Base-by-base conservation (phyloP, 2,329 filamentous ascomycete species). In the Chalara sp. region DNA sequence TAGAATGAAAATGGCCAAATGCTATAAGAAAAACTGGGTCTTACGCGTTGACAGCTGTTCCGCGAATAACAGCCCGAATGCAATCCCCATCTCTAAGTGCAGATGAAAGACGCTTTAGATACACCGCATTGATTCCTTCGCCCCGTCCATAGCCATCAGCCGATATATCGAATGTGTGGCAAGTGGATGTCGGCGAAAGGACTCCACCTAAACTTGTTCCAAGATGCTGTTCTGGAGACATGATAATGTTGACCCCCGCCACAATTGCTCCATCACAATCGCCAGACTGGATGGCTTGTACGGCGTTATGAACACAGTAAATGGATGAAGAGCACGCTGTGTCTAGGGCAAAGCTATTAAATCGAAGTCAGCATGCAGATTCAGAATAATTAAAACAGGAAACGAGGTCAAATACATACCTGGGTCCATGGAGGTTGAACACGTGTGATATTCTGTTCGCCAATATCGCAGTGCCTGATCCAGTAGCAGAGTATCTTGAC, bases 101-200 rank as follows among this genome's bases (percentile, higher is more conserved):
- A 60, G 81, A 75, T 5, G 70, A 67, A 0, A 85, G 65, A 4
- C 73, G 72, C 64, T 86, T 86, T 41, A 86, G 59, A 5, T 84
- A 59, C 1, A 86, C 63, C 7, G 78, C 71, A 0, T 72, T 79
- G 30, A 79, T 69, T 1, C 81, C 83, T 58, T 87, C 83, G 1
- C 80, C 83, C 39, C 81, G 71, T 0, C 76, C 80, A 57, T 86
- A 87, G 1, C 83, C 83, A 53, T 81, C 76, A 12, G 80, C 83
- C 1, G 73, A 69, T 13, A 69, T 60, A 55, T 85, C 81, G 54
- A 81, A 84, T 3, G 75, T 76, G 53, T 73, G 77, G 43, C 74
- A 78, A 13, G 28, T 44, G 6, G 32, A 28, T 11, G 44, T 43
- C 33, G 47, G 47, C 6, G 53, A 54, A 31, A 33, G 42, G 46